Evolutionary conservation across 768 basidiomycete genomes (phyloP).

Genomic region (Naganishia vaughanmartiniae): DNA sequence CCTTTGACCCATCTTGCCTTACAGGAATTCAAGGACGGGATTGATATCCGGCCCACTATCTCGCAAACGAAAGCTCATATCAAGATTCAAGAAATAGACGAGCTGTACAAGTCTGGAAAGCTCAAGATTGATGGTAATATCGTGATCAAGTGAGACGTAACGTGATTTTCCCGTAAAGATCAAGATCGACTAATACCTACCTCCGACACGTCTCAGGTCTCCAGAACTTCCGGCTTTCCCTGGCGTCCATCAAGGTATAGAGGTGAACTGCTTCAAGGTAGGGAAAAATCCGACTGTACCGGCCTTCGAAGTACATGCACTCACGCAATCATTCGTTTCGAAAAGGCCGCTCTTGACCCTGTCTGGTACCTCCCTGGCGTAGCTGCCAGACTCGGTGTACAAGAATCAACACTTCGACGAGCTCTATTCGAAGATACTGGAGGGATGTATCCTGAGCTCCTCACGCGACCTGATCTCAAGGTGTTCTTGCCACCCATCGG

Average conservation of each 20-base stretch:
- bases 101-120: slow-evolving; percentile 68
- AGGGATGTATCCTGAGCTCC: slow-evolving; percentile 69
- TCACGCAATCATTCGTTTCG: slow-evolving; percentile 38
- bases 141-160: slow-evolving; percentile 55
- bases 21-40: slow-evolving; percentile 55
- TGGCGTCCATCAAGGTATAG: slow-evolving; percentile 66
- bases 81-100: slow-evolving; percentile 91
- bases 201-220: slow-evolving; percentile 54
- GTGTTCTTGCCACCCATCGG: slow-evolving; percentile 95
- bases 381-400: slow-evolving; percentile 87
- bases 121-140: slow-evolving; percentile 77
- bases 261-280: slow-evolving; percentile 58
- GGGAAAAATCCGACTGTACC: slow-evolving; percentile 50
- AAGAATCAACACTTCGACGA: slow-evolving; percentile 79
- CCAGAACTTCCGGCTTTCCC: slow-evolving; percentile 46
- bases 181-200: neutral
- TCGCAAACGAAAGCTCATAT: slow-evolving; percentile 87
- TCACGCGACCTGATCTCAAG: slow-evolving; percentile 92
- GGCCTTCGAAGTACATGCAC: neutral
- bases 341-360: slow-evolving; percentile 92
- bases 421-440: slow-evolving; percentile 71
- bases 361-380: slow-evolving; percentile 95
- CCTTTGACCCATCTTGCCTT: slow-evolving; percentile 6
- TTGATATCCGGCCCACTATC: slow-evolving; percentile 89
- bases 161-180: neutral